Base-by-base conservation (phyloP, 768 basidiomycete genomes). In the Panaeolus papilionaceus region DNA sequence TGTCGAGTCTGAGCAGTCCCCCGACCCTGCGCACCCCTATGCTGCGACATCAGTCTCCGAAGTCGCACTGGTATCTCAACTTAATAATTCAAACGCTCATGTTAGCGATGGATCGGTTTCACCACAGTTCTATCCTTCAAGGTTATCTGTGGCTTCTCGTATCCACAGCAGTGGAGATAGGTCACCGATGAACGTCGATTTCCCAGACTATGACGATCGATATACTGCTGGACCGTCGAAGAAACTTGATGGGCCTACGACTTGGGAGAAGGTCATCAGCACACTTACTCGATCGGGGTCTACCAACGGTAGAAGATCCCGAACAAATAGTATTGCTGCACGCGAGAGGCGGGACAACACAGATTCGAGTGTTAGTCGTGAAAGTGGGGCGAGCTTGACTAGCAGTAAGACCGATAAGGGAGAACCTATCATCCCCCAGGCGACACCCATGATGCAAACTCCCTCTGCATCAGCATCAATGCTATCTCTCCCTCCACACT, bases 211-310 rank as follows among this genome's bases (percentile, higher is more conserved):
- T 79, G 88, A 88, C 47, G 87, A 84, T 8, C 78, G 82, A 9
- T 77, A 77, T 63, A 68, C 73, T n/a, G 77, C 75, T 38, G 75
- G 86, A 65, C 80, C 85, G 2, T 78, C 85, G 11, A 92, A 92
- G 74, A 86, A 88, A 23, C 82, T 76, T 68, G 92, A 92, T 61
- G 80, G 80, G 14, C 79, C 82, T 23, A 84, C 85, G 16, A 79
- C 88, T 39, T 94, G 92, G 93, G 88, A 91, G 69, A 92, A 88
- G 75, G 81, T 94, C 63, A 91, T 91, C 72, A 85, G 81, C 65
- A 86, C 89, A 0, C 87, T 95, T 70, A 84, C 85, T 40, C 83
- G 91, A 68, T 87, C 88, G 33, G 86, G 83, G 40, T 92, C 92
- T 49, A 85, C 83, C 63, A 84, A 79, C 64, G 92, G 93, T 8